Base-by-base conservation (phyloP, 352 stramenopile genomes). In the Phytophthora tubulina region DNA sequence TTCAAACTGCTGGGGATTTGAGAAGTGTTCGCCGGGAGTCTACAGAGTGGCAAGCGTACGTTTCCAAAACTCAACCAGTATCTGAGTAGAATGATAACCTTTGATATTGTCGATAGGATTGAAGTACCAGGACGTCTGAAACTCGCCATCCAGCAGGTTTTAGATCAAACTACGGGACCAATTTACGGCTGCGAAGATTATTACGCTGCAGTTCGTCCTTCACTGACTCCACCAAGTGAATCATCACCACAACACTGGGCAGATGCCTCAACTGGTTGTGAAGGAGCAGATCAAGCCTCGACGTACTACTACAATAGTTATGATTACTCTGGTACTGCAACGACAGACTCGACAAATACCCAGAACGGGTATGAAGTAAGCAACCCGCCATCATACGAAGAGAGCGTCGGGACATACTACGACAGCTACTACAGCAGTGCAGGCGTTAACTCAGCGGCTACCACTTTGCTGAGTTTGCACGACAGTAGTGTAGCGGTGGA, bases 131-230 rank as follows among this genome's bases (percentile, higher is more conserved):
- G 70, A 6, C 76, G 84, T 11, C 54, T 92, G 39, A 92, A 92
- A 60, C 88, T 92, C 35, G 82, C 84, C 0, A 82, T 92, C 48
- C 79, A 92, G 55, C 75, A 89, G 17, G 80, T 90, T 13, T 73
- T 92, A 9, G 81, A 89, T 14, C 72, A 85, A 52, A 71, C 52
- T 27, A 63, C 38, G 59, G 67, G 3, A 5, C n/a, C 63, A 46
- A 45, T 36, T 27, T 77, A 60, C 51, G 58, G 57, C 31, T 77
- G 70, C 53, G 64, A 77, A 46, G 64, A 77, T 7, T 77, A 77
- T 58, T 77, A 77, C 41, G 53, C 64, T 5, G 33, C 58, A 36
- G 58, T 73, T 6, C 42, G 61, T 48, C 67, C 67, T 51, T 75
- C 67, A 55, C 21, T 65, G 7, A 42, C 44, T 15, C 30, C 59